Conservation (phyloP, 2,329 filamentous ascomycete genomes). For the Cylindrodendrum hubeiense region DNA sequence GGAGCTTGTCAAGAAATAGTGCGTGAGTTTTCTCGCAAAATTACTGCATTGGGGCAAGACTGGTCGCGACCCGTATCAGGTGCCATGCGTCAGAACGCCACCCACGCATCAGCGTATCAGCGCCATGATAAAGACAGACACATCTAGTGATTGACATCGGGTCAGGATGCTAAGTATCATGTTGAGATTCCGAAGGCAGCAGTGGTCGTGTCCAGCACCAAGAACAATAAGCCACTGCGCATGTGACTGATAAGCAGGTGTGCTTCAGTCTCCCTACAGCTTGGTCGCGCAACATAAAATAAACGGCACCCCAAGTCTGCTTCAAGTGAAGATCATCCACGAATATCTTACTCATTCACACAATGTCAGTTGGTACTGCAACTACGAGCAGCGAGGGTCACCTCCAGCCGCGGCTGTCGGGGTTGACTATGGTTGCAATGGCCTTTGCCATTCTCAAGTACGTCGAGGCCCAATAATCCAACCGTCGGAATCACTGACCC, state of each 20-base stretch:
- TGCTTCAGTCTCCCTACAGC: not conserved
- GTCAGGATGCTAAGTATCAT: not conserved
- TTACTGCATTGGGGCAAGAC: constrained; percentile 8
- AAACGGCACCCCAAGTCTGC: not conserved
- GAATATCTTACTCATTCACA: not conserved
- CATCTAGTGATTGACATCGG: not conserved
- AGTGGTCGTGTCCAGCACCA: not conserved
- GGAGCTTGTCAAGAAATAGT: not conserved
- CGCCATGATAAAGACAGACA: not conserved
- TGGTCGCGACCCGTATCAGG: not conserved
- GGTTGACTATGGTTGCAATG: constrained; percentile 57
- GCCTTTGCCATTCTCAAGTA: constrained; percentile 58
- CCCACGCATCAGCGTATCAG: not conserved
- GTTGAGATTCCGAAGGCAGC: not conserved
- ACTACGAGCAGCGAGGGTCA: constrained; percentile 42
- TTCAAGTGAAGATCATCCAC: not conserved
- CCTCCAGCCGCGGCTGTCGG: constrained; percentile 53
- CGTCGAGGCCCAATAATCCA: not conserved
- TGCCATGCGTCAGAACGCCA: not conserved
- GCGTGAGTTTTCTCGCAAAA: constrained; percentile 13
- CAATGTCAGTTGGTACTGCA: not conserved
- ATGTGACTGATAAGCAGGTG: not conserved
- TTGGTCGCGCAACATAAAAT: not conserved
- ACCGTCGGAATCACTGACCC: not conserved
- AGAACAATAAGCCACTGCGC: not conserved